These are phyloP conservation scores for Tremella yokohamensis DNA, from an alignment of 768 basidiomycete species.

Conservation along the genomic window DNA sequence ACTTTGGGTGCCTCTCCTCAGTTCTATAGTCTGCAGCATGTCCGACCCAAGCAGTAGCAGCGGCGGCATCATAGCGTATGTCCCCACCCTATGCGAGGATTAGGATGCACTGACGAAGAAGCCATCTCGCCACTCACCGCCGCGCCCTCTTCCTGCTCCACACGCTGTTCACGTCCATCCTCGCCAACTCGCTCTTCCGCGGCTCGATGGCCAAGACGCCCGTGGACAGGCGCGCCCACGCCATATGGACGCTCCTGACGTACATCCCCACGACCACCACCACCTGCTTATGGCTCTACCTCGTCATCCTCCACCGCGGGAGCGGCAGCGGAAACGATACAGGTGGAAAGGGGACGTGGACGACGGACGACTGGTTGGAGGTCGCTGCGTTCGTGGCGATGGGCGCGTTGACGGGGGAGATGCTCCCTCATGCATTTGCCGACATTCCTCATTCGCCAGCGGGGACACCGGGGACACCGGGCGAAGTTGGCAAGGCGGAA, in stretches of 20 bases:
- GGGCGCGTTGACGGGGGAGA: background rate
- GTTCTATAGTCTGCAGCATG: background rate
- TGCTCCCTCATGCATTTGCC: conserved; percentile 4
- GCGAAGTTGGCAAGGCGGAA: too few relatives aligned
- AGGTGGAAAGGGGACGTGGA: background rate
- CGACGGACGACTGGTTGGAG: background rate
- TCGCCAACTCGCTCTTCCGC: conserved; percentile 3
- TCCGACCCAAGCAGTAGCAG: background rate
- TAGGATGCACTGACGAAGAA: background rate
- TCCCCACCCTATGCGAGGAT: background rate
- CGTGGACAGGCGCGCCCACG: background rate
- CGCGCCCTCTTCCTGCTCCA: background rate
- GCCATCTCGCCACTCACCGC: background rate
- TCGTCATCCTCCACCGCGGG: background rate
- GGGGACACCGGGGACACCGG: too few relatives aligned
- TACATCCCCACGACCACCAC: conserved; percentile 2
- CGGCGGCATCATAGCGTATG: background rate
- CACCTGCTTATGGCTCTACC: background rate
- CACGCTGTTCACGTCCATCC: conserved; percentile 1
- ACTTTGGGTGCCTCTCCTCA: background rate
- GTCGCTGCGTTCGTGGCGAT: background rate
- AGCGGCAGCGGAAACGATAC: too few relatives aligned
- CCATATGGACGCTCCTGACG: conserved; percentile 2
- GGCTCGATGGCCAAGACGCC: conserved; percentile 4
- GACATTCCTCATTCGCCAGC: background rate